Evolutionary conservation across 129 eudicot species (phyloP), one percentile per base, ranked within the genome.

Genomic region (Mikania micrantha): DNA sequence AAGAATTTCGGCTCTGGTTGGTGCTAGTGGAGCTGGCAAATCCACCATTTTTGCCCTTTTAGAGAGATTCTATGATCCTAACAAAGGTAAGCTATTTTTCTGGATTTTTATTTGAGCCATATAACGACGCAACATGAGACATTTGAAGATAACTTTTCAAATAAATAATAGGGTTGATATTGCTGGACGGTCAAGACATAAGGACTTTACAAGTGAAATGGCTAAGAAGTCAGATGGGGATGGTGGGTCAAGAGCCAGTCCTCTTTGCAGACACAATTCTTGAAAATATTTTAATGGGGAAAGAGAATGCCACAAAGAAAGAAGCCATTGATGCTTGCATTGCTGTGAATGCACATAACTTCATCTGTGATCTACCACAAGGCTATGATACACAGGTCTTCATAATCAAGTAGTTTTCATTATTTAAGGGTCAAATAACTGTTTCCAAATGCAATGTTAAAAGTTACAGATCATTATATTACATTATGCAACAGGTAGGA

Each of bases 241-340:
- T 85, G 96, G 94, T 89, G 79, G 96, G 94, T 66, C 96, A 89
- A 74, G 96, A 89, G 75, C 96, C 94, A 2, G 88, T 73, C 39
- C 88, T 89, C 9, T 89, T 89, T 54, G 90, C 83, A 6, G 70
- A 84, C 63, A 76, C 90, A 11, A 89, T 89, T 48, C 81, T 89
- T 3, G 94, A 89, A 79, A 89, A 89, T 73, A 81, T 89, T 27
- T 58, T 86, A 69, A 85, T 89, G 87, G 94, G 96, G 20, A 89
- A 84, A 53, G 96, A 89, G 63, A 82, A 86, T 54, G 96, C 90
- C 61, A 89, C 86, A 41, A 83, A 77, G 77, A 84, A 86, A 72
- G 94, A 89, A 71, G 94, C 90, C 27, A 63, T 77, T 17, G 32
- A 64, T 24, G 96, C 96, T 74, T 89, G 96, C 74, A 68, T 77